A percentile compares a stretch with the other conserved stretches of the same genome.
phyloP scores from a whole-genome alignment of 768 basidiomycete genomes.

The Pholiota microspora region DNA sequence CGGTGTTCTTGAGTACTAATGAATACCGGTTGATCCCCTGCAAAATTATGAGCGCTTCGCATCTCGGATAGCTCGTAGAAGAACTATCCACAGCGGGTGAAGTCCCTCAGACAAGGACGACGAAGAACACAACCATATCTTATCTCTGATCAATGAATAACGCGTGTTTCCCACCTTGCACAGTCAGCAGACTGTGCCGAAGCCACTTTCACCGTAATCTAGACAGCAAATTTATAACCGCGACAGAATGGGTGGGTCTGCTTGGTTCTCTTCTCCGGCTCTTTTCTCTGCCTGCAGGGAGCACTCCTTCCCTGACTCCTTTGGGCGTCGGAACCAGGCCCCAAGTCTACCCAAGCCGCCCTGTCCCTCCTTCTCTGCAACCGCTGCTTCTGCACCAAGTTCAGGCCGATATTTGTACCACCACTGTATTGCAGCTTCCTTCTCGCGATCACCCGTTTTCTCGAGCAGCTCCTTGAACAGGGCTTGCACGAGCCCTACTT shows the following conservation, averaged over 20 bases:
- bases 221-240: constrained; percentile 18
- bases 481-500: constrained; percentile 50
- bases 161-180: constrained; percentile 1
- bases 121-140: background rate
- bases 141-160: background rate
- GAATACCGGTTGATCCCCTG: constrained; percentile 17
- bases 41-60: constrained; percentile 1
- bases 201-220: constrained; percentile 1
- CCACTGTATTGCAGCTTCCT: constrained; percentile 66
- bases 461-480: constrained; percentile 64
- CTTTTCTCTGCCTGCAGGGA: constrained; percentile 2
- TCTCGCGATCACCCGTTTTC: constrained; percentile 66
- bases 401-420: constrained; percentile 53
- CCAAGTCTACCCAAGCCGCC: background rate
- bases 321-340: background rate
- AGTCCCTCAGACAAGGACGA: background rate
- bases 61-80: background rate
- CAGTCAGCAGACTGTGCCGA: constrained; percentile 5
- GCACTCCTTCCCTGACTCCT: constrained; percentile 9
- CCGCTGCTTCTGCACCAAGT: constrained; percentile 16
- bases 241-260: constrained; percentile 15
- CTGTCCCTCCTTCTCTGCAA: constrained; percentile 2
- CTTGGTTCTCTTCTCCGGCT: constrained; percentile 13
- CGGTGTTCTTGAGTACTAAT: constrained; percentile 14
- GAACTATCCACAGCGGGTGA: background rate